Evolutionary conservation across 169 alveolate genomes (phyloP).

Genomic region (Plasmodium fragile): DNA sequence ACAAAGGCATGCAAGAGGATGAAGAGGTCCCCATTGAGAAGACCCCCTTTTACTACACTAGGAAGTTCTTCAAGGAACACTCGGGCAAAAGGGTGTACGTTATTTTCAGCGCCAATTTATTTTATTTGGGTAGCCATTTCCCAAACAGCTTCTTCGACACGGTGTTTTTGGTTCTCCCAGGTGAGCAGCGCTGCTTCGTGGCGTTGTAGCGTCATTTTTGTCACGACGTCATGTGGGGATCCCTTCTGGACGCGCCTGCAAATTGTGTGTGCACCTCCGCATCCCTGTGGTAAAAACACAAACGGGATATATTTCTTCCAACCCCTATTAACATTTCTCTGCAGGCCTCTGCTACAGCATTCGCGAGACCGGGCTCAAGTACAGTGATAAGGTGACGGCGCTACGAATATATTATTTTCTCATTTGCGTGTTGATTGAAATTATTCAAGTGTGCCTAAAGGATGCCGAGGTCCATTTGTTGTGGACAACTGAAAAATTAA

Average conservation of each 20-base stretch:
- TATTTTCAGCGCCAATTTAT: constrained; percentile 23
- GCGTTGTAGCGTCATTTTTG: not conserved
- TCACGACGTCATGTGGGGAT: not conserved
- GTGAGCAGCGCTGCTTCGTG: not conserved
- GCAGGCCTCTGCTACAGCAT: constrained; percentile 44
- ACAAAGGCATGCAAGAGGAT: not conserved
- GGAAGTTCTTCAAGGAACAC: constrained; percentile 21
- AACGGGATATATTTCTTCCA: not conserved
- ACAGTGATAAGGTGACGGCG: constrained; percentile 36
- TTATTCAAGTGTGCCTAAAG: constrained; percentile 6
- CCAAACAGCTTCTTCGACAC: constrained; percentile 36
- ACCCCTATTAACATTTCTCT: not conserved
- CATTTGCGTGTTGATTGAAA: not conserved
- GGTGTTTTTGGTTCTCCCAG: constrained; percentile 47
- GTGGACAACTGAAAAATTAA: constrained; percentile 35
- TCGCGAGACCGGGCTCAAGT: constrained; percentile 32
- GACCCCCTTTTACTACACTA: constrained; percentile 27
- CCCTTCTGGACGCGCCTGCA: not conserved
- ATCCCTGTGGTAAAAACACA: not conserved
- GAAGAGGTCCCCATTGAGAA: not conserved
- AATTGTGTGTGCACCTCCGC: not conserved
- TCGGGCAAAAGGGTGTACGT: not conserved
- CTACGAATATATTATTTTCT: constrained; percentile 32
- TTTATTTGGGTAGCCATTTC: constrained; percentile 6
- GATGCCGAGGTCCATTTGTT: constrained; percentile 16